Evolutionary conservation across 2,329 filamentous ascomycete species (phyloP), one percentile per base, ranked within the genome.

Genomic region (Colletotrichum salicis): DNA sequence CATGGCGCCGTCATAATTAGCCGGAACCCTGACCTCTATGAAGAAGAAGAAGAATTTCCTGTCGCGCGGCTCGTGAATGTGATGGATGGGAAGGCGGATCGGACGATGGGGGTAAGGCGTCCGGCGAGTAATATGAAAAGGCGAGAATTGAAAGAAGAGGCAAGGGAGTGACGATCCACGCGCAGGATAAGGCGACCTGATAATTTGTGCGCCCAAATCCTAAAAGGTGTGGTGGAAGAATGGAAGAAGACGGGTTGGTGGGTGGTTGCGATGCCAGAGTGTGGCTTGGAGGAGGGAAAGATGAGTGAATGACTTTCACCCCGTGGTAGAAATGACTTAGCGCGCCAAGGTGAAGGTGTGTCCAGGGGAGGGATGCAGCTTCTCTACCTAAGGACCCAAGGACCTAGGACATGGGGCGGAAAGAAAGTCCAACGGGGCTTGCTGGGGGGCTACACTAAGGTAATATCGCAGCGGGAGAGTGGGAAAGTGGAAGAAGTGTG

Each of bases 1-100:
- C 78, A 83, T 83, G 73, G 76, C 74, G 75, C 75, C 73, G 72
- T 74, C 77, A 78, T 80, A 75, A 76, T 81, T 76, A 81, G 79
- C 74, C 73, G 37, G 68, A 64, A 57, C 57, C 54, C 41, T 63
- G 58, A 63, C 55, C 55, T 56, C 55, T 41, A 48, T 35, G 57
- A 61, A 12, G 48, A 52, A 59, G 48, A 52, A 59, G 48, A 41
- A 45, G 41, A 51, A 35, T 72, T 55, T 60, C 54, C 59, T 55
- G 54, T 69, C 69, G 70, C 59, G 55, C 37, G 52, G 27, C 35
- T 19, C 35, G 45, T 41, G 2, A 15, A 41, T 41, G 37, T 8
- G 54, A 60, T 37, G 48, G 51, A 22, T n/a, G 41, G 41, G 41
- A 48, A 22, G 41, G 31, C 52, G 48, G 52, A 33, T 59, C 37